A percentile compares a stretch with the other conserved stretches of the same genome.
Conservation (phyloP, 495 filamentous ascomycete genomes). For the Xylaria flabelliformis region DNA sequence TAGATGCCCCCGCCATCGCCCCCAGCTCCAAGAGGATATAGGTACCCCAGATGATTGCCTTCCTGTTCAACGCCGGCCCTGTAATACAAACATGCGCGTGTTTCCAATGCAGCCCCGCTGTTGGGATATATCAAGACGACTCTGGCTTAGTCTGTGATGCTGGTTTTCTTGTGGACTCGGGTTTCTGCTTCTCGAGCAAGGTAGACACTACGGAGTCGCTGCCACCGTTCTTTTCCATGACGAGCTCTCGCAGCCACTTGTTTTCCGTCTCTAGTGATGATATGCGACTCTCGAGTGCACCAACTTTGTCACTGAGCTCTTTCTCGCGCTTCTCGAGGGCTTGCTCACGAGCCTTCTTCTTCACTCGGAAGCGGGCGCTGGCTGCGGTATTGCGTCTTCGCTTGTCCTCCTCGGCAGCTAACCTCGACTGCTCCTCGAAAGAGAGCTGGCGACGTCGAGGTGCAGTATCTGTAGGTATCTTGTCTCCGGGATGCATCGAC, state of each 20-base stretch:
- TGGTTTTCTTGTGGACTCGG: constrained; percentile 25
- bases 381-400: constrained; percentile 95
- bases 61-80: constrained; percentile 28
- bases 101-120: constrained; percentile 11
- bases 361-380: constrained; percentile 91
- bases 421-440: constrained; percentile 72
- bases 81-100: constrained; percentile 23
- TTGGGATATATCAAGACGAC: neutral
- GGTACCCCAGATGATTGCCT: constrained; percentile 19
- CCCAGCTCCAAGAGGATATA: constrained; percentile 6
- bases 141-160: constrained; percentile 20
- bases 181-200: constrained; percentile 51
- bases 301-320: constrained; percentile 87
- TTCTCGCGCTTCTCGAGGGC: constrained; percentile 88
- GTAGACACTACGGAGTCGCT: constrained; percentile 56
- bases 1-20: constrained; percentile 7
- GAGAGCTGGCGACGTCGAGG: constrained; percentile 48
- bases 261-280: constrained; percentile 93
- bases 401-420: constrained; percentile 95
- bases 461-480: constrained; percentile 55
- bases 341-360: constrained; percentile 99
- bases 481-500: constrained; percentile 51
- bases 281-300: constrained; percentile 78
- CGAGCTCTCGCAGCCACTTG: constrained; percentile 91
- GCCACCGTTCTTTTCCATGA: constrained; percentile 86